phyloP scores from a whole-genome alignment of 2,329 filamentous ascomycete species.

The Ustulina deusta region DNA sequence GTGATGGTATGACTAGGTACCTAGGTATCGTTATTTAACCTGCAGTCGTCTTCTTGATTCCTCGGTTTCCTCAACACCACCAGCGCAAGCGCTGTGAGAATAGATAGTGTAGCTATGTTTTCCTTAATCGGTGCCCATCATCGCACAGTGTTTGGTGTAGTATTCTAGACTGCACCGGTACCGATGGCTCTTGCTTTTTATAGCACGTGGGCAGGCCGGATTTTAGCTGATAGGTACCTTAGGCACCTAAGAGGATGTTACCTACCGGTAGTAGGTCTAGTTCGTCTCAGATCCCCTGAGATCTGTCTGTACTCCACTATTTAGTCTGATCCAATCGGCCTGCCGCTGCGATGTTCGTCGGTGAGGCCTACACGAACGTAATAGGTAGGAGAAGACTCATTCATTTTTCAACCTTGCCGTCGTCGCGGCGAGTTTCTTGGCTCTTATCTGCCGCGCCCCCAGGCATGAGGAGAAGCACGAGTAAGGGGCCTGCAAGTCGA shows the following conservation, averaged over 20 bases:
- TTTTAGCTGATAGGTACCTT: not conserved
- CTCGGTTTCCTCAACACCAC: slow-evolving; percentile 5
- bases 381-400: not conserved
- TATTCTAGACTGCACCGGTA: not conserved
- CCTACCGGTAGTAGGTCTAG: too few species aligned
- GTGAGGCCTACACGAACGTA: not conserved
- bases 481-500: slow-evolving; percentile 32
- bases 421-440: not conserved
- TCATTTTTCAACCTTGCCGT: not conserved
- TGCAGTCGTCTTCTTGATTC: not conserved
- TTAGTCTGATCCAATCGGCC: not conserved
- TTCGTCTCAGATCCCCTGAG: slow-evolving; percentile 11
- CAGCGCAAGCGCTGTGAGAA: not conserved
- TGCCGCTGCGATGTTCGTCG: not conserved
- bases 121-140: not conserved
- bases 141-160: slow-evolving; percentile 11
- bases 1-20: not conserved
- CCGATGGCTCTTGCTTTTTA: not conserved
- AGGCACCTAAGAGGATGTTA: not conserved
- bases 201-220: not conserved
- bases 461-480: slow-evolving; percentile 19
- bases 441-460: not conserved
- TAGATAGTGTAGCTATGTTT: not conserved
- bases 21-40: not conserved
- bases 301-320: not conserved